These are phyloP conservation scores for Nannochloropsis limnetica DNA, from an alignment of 352 stramenopile genomes.

Conservation along the genomic window DNA sequence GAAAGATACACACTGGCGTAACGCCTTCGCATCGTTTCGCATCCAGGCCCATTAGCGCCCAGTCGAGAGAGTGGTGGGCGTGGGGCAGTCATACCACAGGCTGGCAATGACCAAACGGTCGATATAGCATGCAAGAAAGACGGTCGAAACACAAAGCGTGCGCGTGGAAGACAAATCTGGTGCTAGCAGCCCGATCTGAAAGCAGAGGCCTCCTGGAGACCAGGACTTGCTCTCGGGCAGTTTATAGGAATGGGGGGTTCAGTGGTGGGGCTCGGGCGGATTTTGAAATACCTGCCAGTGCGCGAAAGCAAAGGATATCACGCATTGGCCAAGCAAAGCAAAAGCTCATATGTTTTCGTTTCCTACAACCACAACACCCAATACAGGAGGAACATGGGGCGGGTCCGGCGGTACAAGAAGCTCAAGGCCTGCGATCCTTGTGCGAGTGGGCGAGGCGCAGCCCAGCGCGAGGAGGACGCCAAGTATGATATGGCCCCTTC, in stretches of 20 bases:
- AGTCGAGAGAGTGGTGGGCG: not conserved
- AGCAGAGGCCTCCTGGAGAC: not conserved
- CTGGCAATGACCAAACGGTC: not conserved
- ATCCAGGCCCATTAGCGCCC: not conserved
- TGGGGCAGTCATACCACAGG: not conserved
- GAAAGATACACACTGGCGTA: not conserved
- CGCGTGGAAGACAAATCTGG: not conserved
- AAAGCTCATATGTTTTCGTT: too few species aligned
- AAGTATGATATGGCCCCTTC: conserved; percentile 27
- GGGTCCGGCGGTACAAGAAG: conserved; percentile 31
- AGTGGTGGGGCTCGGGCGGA: too few species aligned
- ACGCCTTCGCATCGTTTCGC: not conserved
- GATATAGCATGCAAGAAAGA: not conserved
- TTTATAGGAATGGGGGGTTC: too few species aligned
- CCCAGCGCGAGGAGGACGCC: not conserved
- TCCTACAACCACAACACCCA: not conserved
- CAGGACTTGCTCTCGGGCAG: not conserved
- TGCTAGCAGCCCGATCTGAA: not conserved
- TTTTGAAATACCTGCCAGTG: too few species aligned
- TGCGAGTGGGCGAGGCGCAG: not conserved
- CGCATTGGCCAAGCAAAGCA: not conserved
- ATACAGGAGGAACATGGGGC: not conserved
- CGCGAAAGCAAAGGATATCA: not conserved
- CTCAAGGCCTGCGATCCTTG: conserved; percentile 22
- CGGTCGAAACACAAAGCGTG: not conserved